A percentile compares a stretch with the other conserved stretches of the same genome.
These are phyloP conservation scores for Tetrapisispora fleetii DNA, from an alignment of 805 yeast species.

Conservation along the genomic window DNA sequence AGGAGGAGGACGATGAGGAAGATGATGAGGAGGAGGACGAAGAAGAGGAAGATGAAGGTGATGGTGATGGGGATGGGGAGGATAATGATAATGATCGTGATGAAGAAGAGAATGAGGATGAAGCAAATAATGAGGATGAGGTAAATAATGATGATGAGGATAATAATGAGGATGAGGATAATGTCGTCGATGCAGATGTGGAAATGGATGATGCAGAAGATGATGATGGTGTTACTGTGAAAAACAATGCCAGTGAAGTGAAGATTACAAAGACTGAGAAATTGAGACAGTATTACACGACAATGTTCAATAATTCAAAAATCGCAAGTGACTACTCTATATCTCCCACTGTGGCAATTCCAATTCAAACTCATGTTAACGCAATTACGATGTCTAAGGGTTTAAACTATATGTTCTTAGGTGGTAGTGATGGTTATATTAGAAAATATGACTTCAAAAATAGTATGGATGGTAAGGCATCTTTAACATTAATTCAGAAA, in stretches of 20 bases:
- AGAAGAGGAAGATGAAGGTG: conserved; percentile 10
- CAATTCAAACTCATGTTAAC: conserved; percentile 70
- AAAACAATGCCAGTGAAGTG: not conserved
- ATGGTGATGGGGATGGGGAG: conserved; percentile 17
- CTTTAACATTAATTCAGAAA: conserved; percentile 81
- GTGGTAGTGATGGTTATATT: conserved; percentile 93
- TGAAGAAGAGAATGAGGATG: conserved; percentile 18
- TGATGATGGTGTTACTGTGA: conserved; percentile 10
- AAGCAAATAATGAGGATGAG: conserved; percentile 8
- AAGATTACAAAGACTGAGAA: not conserved
- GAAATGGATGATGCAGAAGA: conserved; percentile 17
- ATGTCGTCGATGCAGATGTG: conserved; percentile 10
- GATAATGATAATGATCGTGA: conserved; percentile 18
- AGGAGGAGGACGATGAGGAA: conserved; percentile 10
- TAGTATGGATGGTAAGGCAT: conserved; percentile 77
- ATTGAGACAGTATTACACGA: conserved; percentile 27
- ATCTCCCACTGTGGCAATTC: conserved; percentile 79
- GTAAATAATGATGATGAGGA: conserved; percentile 12
- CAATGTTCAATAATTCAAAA: conserved; percentile 36
- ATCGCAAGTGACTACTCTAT: conserved; percentile 54
- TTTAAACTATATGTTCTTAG: conserved; percentile 79
- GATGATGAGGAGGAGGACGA: conserved; percentile 6
- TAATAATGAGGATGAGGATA: conserved; percentile 21
- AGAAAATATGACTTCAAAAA: conserved; percentile 80
- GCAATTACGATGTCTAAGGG: conserved; percentile 70